Evolutionary conservation across 2,329 filamentous ascomycete species (phyloP).

Genomic region (Botrytis porri): DNA sequence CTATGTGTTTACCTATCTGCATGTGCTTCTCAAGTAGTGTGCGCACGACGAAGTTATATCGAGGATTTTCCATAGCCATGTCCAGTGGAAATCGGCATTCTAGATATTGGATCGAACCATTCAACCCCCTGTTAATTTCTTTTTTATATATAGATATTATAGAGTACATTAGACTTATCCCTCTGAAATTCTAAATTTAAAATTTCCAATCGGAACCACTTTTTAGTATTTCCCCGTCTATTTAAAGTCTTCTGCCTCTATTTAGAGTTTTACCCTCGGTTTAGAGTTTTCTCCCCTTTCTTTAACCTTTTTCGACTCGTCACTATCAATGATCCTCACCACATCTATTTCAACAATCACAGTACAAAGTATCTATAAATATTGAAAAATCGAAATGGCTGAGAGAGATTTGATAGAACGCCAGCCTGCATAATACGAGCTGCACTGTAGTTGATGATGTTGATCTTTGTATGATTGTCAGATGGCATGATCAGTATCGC

Average conservation of each 20-base stretch:
- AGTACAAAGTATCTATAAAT: background rate
- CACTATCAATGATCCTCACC: background rate
- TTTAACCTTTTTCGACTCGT: background rate
- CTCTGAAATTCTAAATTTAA: background rate
- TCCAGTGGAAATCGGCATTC: background rate
- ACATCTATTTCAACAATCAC: background rate
- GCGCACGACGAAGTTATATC: background rate
- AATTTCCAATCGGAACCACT: background rate
- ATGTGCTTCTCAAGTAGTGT: background rate
- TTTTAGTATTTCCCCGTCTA: background rate
- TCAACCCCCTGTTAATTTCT: background rate
- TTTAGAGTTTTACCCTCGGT: background rate
- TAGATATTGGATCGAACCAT: background rate
- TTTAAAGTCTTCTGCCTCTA: background rate
- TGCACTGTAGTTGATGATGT: background rate
- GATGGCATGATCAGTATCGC: background rate
- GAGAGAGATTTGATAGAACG: background rate
- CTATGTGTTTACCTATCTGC: background rate
- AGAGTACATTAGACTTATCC: background rate
- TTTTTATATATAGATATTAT: background rate
- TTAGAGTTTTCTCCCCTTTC: background rate
- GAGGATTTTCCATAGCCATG: background rate
- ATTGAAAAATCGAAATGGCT: background rate
- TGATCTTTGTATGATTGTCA: background rate
- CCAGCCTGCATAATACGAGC: background rate